Base-by-base conservation (phyloP, 768 basidiomycete genomes). In the Rhodotorula babjevae region DNA sequence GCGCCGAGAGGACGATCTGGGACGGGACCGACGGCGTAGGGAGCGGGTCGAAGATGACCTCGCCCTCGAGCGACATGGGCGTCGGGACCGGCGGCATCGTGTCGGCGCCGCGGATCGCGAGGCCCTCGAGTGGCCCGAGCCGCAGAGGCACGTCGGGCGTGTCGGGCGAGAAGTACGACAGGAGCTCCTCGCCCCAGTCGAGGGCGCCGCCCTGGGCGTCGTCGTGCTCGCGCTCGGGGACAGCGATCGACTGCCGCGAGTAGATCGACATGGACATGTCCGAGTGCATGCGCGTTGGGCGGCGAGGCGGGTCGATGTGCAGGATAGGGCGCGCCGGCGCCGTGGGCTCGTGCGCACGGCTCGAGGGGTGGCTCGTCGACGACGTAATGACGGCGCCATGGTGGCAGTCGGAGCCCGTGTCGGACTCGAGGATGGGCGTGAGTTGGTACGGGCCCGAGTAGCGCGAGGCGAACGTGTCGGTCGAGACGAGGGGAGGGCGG, bases 151-250 rank as follows among this genome's bases (percentile, higher is more conserved):
- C 29, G 0, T 11, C 12, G 25, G 60, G 66, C 8, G 71, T 55
- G 46, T 65, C 67, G 23, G 71, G 71, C 4, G 71, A 68, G 27
- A 68, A 65, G 52, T 61, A 65, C 31, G 67, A 72, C 23, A 14
- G 40, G 21, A 29, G 59, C 4, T 49, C 31, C 40, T 27, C 40
- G 2, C 40, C 40, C 36, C n/a, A 33, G 10, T 56, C 36, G 52
- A 9, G 9, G 7, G 29, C 15, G 42, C 31, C 3, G 36, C 16
- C 16, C n/a, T 9, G n/a, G 19, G 33, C 56, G 56, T 29, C n/a
- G 9, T 69, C 36, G 23, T 56, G 29, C 4, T 72, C 61, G 33
- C 9, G 33, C 25, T 27, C 33, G 8, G 25, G 61, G 27, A 18
- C 60, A 10, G 31, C 31, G 25, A 25, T 23, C n/a, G 53, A 55